Conservation (phyloP, 169 alveolate genomes). For the Plasmodium blacklocki region DNA sequence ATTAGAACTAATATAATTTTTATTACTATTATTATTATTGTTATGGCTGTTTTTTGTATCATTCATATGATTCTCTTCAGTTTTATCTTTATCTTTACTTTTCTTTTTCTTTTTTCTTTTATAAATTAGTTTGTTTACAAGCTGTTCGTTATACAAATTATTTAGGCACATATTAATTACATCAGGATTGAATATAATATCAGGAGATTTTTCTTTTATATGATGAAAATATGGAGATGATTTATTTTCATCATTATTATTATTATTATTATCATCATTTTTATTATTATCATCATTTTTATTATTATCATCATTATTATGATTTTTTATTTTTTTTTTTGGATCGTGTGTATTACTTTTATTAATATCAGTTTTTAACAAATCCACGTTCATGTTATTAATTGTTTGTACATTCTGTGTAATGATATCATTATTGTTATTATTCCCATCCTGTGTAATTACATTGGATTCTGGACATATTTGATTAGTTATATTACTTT, state of each 20-base stretch:
- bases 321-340: not conserved
- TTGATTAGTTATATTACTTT: not conserved
- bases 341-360: not conserved
- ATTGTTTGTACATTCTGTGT: not conserved
- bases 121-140: constrained; percentile 30
- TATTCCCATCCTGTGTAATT: not conserved
- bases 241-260: constrained; percentile 7
- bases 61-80: constrained; percentile 4
- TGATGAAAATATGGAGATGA: too few relatives aligned
- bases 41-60: not conserved
- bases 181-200: constrained; percentile 43
- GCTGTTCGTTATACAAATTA: constrained; percentile 43
- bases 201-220: not conserved
- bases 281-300: not conserved
- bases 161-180: constrained; percentile 49
- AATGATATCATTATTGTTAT: not conserved
- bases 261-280: not conserved
- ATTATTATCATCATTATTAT: not conserved
- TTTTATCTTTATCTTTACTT: not conserved
- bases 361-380: not conserved
- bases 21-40: too few relatives aligned
- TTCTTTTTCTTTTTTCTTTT: constrained; percentile 11
- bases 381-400: not conserved
- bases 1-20: too few relatives aligned
- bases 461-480: not conserved